A percentile compares a stretch with the other conserved stretches of the same genome.
These are phyloP conservation scores for Truncatella angustata DNA, from an alignment of 2,329 filamentous ascomycete species.

Conservation along the genomic window DNA sequence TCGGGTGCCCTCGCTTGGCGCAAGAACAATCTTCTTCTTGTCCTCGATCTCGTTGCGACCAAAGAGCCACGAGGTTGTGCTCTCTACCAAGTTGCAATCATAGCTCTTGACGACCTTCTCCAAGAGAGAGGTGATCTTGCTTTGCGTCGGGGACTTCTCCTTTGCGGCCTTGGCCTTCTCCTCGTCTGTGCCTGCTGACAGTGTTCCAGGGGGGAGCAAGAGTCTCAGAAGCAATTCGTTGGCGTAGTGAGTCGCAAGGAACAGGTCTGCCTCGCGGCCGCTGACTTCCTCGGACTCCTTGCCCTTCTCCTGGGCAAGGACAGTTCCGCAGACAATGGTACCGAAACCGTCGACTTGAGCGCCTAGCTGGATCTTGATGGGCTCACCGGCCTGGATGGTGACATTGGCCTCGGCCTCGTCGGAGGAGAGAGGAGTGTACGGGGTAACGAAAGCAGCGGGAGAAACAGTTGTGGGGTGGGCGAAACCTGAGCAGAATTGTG, in stretches of 20 bases:
- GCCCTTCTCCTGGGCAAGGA: constrained; percentile 67
- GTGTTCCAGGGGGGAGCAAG: constrained; percentile 85
- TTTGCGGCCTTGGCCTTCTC: constrained; percentile 90
- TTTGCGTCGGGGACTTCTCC: constrained; percentile 79
- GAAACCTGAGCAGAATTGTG: constrained; percentile 57
- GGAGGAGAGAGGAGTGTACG: constrained; percentile 87
- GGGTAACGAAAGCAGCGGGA: constrained; percentile 89
- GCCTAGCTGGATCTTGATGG: constrained; percentile 97
- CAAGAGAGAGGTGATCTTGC: constrained; percentile 80
- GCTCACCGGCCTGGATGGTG: constrained; percentile 79
- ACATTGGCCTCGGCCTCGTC: constrained; percentile 81
- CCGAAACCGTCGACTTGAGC: constrained; percentile 98
- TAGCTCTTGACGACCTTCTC: constrained; percentile 92
- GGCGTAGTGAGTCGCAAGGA: constrained; percentile 89
- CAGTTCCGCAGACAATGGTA: constrained; percentile 91
- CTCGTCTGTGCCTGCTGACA: constrained; percentile 82
- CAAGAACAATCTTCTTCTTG: constrained; percentile 94
- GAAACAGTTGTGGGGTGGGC: constrained; percentile 94
- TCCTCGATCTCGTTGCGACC: constrained; percentile 97
- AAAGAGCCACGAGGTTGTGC: constrained; percentile 96
- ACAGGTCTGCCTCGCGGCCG: constrained; percentile 79
- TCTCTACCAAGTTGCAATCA: constrained; percentile 91
- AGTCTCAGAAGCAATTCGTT: constrained; percentile 92
- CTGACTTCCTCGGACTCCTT: constrained; percentile 63
- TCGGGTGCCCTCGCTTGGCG: constrained; percentile 81